Evolutionary conservation across 352 stramenopile species (phyloP), one percentile per base, ranked within the genome.

Genomic region (Phytophthora megakarya): DNA sequence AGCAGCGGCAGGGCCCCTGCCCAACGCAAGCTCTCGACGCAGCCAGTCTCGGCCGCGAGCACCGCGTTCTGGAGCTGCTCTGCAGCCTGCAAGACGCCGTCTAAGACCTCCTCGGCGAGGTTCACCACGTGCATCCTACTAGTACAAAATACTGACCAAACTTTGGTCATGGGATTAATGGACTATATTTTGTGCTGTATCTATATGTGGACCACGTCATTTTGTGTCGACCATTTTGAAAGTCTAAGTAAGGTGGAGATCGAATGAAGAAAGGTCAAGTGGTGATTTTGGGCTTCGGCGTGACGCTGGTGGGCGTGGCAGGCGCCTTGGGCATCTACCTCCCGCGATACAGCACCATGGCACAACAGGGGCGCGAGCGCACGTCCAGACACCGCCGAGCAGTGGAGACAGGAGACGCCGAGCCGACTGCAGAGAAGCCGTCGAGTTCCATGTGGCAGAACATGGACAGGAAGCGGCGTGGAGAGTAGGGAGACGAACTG

Each of bases 21-120:
- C 84, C 84, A 93, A 39, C 82, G 81, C 25, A 93, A 72, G 35
- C 70, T 67, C 67, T 93, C 84, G 13, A 88, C 18, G n/a, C 77
- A 69, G 4, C 84, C 79, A 4, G 61, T 67, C 37, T 93, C 84
- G 7, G 78, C 80, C 0, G 72, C 79, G 18, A 93, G 26, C 0
- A 88, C 53, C 18, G 66, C 67, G 26, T 74, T 72, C 22, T 80
- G 71, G 12, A 93, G 76, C 26, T 78, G 66, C 65, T 91, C 80
- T 0, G 80, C 76, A 33, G 75, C 70, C 39, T 86, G 71, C 47
- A 89, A 58, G 19, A 92, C 79, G 53, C 74, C 72, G 33, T 54
- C 53, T 44, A 90, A 39, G 46, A 88, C 57, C 61, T 92, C 81
- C 51, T 90, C 83, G 1, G 71, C 71, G 30, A 92, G 61, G 72